Evolutionary conservation across 371 early-diverging fungal genomes (phyloP).

Genomic region (Vairimorpha necatrix): DNA sequence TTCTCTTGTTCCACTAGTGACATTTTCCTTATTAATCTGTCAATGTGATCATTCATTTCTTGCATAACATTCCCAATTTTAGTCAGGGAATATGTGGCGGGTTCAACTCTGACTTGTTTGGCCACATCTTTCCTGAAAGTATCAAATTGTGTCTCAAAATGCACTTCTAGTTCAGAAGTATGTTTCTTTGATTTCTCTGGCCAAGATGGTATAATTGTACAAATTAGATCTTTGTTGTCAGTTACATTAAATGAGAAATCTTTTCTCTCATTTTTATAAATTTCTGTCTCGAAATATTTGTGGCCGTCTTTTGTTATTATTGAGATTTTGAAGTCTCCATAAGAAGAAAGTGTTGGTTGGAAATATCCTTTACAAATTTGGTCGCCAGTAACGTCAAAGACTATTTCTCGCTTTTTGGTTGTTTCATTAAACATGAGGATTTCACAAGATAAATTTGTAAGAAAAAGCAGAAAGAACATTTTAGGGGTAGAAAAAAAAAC

Average conservation of each 20-base stretch:
- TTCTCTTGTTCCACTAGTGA: slow-evolving; percentile 46
- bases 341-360: slow-evolving; percentile 26
- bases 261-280: slow-evolving; percentile 28
- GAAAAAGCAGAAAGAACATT: slow-evolving; percentile 30
- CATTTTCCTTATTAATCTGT: slow-evolving; percentile 39
- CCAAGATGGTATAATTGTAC: slow-evolving; percentile 32
- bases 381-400: slow-evolving; percentile 52
- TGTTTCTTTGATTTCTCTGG: slow-evolving; percentile 3
- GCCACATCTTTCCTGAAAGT: slow-evolving; percentile 64
- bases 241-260: slow-evolving; percentile 61
- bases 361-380: slow-evolving; percentile 58
- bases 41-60: slow-evolving; percentile 49
- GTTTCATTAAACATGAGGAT: slow-evolving; percentile 3
- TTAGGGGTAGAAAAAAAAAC: not conserved
- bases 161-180: slow-evolving; percentile 32
- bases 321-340: slow-evolving; percentile 27
- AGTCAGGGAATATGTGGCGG: slow-evolving; percentile 58
- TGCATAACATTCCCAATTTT: slow-evolving; percentile 59
- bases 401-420: slow-evolving; percentile 1
- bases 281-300: slow-evolving; percentile 42
- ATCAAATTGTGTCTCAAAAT: slow-evolving; percentile 58
- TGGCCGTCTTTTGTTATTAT: slow-evolving; percentile 49
- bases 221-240: slow-evolving; percentile 42
- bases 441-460: slow-evolving; percentile 26
- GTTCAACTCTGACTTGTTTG: slow-evolving; percentile 57